A percentile compares a stretch with the other conserved stretches of the same genome.
Evolutionary conservation across 768 basidiomycete genomes (phyloP).

Genomic region (Suillus fuscotomentosus): DNA sequence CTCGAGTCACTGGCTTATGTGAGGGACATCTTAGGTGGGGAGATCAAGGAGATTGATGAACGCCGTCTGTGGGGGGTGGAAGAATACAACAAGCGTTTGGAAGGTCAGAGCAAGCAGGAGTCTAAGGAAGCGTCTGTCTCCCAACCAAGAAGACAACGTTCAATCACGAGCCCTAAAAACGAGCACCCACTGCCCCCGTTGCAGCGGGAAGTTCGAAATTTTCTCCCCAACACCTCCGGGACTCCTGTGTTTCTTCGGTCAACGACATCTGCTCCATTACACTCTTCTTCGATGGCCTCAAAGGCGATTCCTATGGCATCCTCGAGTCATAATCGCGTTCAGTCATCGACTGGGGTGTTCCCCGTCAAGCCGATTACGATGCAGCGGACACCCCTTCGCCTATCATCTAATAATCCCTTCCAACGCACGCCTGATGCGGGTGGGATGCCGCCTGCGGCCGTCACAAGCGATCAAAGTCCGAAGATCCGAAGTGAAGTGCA

Average conservation of each 20-base stretch:
- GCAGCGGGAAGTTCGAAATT: slow-evolving; percentile 17
- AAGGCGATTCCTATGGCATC: slow-evolving; percentile 7
- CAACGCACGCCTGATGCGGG: slow-evolving; percentile 19
- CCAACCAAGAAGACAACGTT: slow-evolving; percentile 51
- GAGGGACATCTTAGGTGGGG: slow-evolving; percentile 66
- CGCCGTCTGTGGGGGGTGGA: slow-evolving; percentile 62
- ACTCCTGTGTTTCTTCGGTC: slow-evolving; percentile 20
- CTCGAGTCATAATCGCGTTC: slow-evolving; percentile 14
- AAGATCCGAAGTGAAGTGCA: slow-evolving; percentile 17
- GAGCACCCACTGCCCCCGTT: slow-evolving; percentile 8
- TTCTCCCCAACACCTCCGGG: slow-evolving; percentile 10
- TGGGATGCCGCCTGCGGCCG: slow-evolving; percentile 6
- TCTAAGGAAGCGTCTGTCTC: slow-evolving; percentile 13
- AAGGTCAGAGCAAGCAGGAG: slow-evolving; percentile 22
- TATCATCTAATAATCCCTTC: slow-evolving; percentile 30
- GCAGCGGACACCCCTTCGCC: slow-evolving; percentile 23
- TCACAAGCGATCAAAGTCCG: slow-evolving; percentile 5
- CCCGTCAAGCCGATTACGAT: slow-evolving; percentile 12
- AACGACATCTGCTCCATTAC: slow-evolving; percentile 10
- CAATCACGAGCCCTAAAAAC: slow-evolving; percentile 33
- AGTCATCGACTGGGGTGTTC: slow-evolving; percentile 11
- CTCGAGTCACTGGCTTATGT: slow-evolving; percentile 77
- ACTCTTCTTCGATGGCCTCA: slow-evolving; percentile 11
- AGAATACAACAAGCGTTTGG: slow-evolving; percentile 40
- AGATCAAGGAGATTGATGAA: slow-evolving; percentile 56